phyloP scores from a whole-genome alignment of 768 basidiomycete species.

The Crucibulum laeve region DNA sequence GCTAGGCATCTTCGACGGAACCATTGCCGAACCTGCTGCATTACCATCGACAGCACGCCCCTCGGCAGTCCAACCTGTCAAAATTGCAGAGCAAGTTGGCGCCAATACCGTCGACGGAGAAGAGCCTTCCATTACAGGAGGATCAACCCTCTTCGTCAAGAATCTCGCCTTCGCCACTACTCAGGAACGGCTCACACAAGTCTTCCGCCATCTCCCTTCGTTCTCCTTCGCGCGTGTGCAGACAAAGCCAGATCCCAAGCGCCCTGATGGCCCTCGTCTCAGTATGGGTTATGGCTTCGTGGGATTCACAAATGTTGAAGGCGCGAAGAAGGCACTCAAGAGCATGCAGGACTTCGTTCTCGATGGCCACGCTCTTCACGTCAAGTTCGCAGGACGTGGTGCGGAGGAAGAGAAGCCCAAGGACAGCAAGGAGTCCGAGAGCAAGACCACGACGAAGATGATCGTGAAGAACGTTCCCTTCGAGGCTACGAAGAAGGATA shows the following conservation, averaged over 20 bases:
- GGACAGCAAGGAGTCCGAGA: slow-evolving; percentile 34
- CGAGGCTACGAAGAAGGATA: slow-evolving; percentile 91
- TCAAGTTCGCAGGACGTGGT: slow-evolving; percentile 85
- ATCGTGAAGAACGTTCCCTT: slow-evolving; percentile 98
- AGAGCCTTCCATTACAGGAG: slow-evolving; percentile 47
- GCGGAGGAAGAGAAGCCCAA: slow-evolving; percentile 51
- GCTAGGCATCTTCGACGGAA: slow-evolving; percentile 69
- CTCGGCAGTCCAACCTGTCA: slow-evolving; percentile 24
- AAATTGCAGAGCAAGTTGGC: slow-evolving; percentile 39
- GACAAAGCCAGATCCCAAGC: slow-evolving; percentile 84
- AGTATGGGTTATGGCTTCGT: slow-evolving; percentile 98
- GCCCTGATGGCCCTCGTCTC: slow-evolving; percentile 50
- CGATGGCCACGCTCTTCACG: slow-evolving; percentile 81
- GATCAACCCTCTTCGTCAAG: slow-evolving; percentile 90
- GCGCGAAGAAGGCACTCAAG: slow-evolving; percentile 69
- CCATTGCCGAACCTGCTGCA: slow-evolving; percentile 11
- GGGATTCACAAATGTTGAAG: slow-evolving; percentile 76
- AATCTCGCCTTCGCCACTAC: slow-evolving; percentile 94
- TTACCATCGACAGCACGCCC: slow-evolving; percentile 7
- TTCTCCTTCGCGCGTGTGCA: slow-evolving; percentile 89
- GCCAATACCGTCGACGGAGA: slow-evolving; percentile 30
- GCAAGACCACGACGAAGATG: slow-evolving; percentile 85
- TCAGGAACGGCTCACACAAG: slow-evolving; percentile 58
- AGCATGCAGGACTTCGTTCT: slow-evolving; percentile 79
- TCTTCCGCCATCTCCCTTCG: slow-evolving; percentile 71